These are phyloP conservation scores for Suillus sp. DNA, from an alignment of 768 basidiomycete genomes.

Conservation along the genomic window DNA sequence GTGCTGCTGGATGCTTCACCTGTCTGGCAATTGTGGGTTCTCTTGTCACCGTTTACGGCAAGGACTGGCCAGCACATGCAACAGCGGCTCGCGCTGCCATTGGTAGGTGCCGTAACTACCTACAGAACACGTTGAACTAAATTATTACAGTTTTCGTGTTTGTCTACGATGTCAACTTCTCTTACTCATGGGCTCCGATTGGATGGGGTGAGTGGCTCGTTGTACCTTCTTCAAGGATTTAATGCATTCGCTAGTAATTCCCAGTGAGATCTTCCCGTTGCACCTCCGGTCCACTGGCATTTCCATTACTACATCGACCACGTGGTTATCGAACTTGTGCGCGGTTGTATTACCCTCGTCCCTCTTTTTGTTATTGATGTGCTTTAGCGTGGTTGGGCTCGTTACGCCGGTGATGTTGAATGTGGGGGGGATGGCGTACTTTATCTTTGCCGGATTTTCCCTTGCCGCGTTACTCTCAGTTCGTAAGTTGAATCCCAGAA, in stretches of 20 bases:
- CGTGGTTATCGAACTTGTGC: constrained; percentile 51
- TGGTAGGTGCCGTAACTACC: constrained; percentile 28
- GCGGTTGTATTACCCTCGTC: neutral
- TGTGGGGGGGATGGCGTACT: constrained; percentile 31
- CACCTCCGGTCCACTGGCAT: constrained; percentile 44
- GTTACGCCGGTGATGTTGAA: constrained; percentile 49
- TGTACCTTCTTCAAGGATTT: constrained; percentile 10
- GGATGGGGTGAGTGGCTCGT: constrained; percentile 26
- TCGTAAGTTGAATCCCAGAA: constrained; percentile 19
- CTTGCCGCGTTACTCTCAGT: constrained; percentile 34
- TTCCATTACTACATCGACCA: constrained; percentile 44
- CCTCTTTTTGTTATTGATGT: neutral
- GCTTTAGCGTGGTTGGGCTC: constrained; percentile 31
- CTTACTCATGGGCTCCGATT: constrained; percentile 37
- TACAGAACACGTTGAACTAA: constrained; percentile 19
- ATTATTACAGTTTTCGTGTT: constrained; percentile 39
- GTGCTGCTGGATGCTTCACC: constrained; percentile 36
- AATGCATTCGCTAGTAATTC: constrained; percentile 34
- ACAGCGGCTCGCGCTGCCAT: constrained; percentile 33
- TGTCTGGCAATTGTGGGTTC: constrained; percentile 34
- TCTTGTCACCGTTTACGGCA: constrained; percentile 31
- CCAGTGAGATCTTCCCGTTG: constrained; percentile 43
- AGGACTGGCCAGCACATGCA: constrained; percentile 31
- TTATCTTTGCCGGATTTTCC: constrained; percentile 37
- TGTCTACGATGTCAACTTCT: constrained; percentile 41